Evolutionary conservation across 2,329 filamentous ascomycete genomes (phyloP).

Genomic region (Beauveria pseudobassiana): DNA sequence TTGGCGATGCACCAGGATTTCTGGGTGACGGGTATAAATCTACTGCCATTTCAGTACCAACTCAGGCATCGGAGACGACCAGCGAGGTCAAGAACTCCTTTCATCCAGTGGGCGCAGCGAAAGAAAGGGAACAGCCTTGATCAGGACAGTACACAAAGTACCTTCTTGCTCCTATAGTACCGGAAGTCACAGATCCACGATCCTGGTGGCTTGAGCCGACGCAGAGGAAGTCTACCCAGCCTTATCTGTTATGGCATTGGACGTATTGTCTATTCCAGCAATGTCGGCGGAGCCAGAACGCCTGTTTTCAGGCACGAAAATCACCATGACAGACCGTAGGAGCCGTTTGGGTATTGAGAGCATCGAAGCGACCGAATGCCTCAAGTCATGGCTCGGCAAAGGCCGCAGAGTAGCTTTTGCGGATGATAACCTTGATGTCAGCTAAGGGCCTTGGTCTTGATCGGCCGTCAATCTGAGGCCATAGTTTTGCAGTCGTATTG

Average conservation of each 20-base stretch:
- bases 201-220: constrained; percentile 7
- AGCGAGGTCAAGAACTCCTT: too few relatives aligned
- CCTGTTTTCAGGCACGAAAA: constrained; percentile 11
- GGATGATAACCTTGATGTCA: background rate
- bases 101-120: too few relatives aligned
- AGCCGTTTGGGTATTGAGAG: constrained; percentile 11
- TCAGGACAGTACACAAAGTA: too few relatives aligned
- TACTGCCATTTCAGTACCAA: too few relatives aligned
- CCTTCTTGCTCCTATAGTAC: background rate
- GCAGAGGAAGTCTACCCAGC: constrained; percentile 5
- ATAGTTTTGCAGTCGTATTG: too few relatives aligned
- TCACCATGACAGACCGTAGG: constrained; percentile 11
- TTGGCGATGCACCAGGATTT: too few relatives aligned
- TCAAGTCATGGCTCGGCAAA: constrained; percentile 10
- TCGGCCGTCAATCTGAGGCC: background rate
- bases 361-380: constrained; percentile 11
- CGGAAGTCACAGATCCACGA: background rate
- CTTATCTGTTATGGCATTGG: constrained; percentile 11
- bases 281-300: constrained; percentile 12
- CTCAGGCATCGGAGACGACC: too few relatives aligned
- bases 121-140: too few relatives aligned
- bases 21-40: too few relatives aligned
- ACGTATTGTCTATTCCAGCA: constrained; percentile 6
- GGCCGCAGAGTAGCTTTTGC: background rate
- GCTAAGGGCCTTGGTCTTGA: background rate